Conservation (phyloP, 345 rosid genomes). For the Camelina neglecta region DNA sequence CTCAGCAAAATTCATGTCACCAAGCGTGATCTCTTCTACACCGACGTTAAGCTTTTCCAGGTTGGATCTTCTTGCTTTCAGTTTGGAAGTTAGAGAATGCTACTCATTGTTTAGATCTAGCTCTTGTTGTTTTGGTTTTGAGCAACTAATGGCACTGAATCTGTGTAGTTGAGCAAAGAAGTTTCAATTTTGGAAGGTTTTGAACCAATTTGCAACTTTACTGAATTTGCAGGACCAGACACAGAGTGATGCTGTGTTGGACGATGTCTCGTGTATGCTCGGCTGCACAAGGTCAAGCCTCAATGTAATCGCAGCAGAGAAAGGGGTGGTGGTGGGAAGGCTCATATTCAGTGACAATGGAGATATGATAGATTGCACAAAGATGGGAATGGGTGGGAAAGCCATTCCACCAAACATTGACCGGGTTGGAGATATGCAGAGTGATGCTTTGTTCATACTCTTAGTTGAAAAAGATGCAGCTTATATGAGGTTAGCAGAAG, state of each 20-base stretch:
- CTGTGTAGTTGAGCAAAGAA: background rate
- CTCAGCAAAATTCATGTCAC: conserved; percentile 88
- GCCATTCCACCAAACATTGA: conserved; percentile 97
- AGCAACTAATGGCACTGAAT: background rate
- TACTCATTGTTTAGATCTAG: background rate
- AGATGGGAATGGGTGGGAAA: conserved; percentile 99
- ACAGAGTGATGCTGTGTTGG: conserved; percentile 84
- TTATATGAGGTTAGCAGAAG: conserved; percentile 90
- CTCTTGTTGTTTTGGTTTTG: background rate
- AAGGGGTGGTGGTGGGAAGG: conserved; percentile 96
- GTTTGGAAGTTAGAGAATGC: background rate
- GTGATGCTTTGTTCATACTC: conserved; percentile 85
- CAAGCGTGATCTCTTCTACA: conserved; percentile 97
- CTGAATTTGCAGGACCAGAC: conserved; percentile 76
- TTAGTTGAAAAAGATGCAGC: conserved; percentile 98
- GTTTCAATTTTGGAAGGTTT: background rate
- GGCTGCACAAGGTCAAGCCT: conserved; percentile 93
- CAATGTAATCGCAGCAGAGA: conserved; percentile 91
- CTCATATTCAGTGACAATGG: conserved; percentile 95
- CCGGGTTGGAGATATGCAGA: conserved; percentile 92
- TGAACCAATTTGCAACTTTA: conserved; percentile 18
- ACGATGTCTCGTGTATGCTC: conserved; percentile 93
- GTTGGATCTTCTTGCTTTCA: conserved; percentile 31
- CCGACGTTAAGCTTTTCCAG: conserved; percentile 97
- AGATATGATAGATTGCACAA: conserved; percentile 96